A percentile compares a stretch with the other conserved stretches of the same genome.
These are phyloP conservation scores for Tolypocladium amazonense DNA, from an alignment of 2,329 filamentous ascomycete species.

Conservation along the genomic window DNA sequence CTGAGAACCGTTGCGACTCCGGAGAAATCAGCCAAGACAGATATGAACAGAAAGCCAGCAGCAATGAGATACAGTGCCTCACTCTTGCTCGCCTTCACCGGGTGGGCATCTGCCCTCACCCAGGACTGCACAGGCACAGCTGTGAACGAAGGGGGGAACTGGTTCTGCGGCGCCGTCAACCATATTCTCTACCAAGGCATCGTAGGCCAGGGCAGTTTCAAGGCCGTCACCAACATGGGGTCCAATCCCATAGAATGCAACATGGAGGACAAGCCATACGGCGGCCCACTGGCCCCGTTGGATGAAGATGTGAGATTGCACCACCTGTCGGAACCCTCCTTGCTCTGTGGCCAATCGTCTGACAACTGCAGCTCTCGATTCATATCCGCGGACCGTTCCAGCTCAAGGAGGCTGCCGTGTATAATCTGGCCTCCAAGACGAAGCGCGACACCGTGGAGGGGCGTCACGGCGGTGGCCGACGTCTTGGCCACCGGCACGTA, in stretches of 20 bases:
- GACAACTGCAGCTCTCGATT: conserved; percentile 47
- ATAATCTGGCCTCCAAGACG: conserved; percentile 36
- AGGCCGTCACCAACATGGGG: conserved; percentile 52
- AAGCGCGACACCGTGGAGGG: conserved; percentile 14
- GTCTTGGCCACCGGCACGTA: conserved; percentile 36
- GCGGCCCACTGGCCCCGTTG: conserved; percentile 54
- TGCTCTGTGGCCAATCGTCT: not conserved
- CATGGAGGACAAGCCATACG: conserved; percentile 40
- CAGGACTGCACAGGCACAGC: conserved; percentile 24
- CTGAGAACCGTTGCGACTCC: not conserved
- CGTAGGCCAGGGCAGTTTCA: conserved; percentile 49
- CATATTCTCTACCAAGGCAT: conserved; percentile 59
- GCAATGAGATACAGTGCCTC: conserved; percentile 20
- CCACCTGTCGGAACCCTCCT: no score
- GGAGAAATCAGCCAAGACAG: not conserved
- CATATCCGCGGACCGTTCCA: conserved; percentile 62
- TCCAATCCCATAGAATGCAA: conserved; percentile 42
- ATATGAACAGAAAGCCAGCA: not conserved
- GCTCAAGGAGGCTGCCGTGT: conserved; percentile 59
- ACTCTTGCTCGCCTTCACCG: conserved; percentile 15
- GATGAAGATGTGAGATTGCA: conserved; percentile 50
- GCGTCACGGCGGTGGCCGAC: conserved; percentile 18
- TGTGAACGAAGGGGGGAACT: conserved; percentile 42
- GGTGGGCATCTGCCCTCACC: conserved; percentile 18
- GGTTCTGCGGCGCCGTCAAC: conserved; percentile 53